phyloP scores from a whole-genome alignment of 75 land plant species.

The Chamaecyparis obtusa region DNA sequence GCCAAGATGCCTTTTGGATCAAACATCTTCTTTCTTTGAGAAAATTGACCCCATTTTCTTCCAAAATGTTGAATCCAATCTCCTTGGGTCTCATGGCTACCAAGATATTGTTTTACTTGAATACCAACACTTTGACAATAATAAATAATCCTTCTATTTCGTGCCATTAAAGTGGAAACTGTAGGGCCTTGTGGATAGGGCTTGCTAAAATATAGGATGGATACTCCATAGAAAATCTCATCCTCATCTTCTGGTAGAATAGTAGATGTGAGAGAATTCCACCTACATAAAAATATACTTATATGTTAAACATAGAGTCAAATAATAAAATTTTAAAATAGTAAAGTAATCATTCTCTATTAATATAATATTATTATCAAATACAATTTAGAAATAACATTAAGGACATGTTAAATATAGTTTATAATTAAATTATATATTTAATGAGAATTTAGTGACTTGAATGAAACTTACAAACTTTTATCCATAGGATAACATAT shows the following conservation, averaged over 20 bases:
- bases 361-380: too few species aligned
- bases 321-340: neutral
- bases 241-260: neutral
- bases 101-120: slow-evolving; percentile 17
- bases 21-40: slow-evolving; percentile 9
- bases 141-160: slow-evolving; percentile 8
- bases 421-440: too few species aligned
- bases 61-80: slow-evolving; percentile 26
- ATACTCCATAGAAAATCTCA: slow-evolving; percentile 11
- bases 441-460: neutral
- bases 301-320: neutral
- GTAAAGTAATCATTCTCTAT: too few species aligned
- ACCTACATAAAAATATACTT: neutral
- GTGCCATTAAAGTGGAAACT: neutral
- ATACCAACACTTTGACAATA: neutral
- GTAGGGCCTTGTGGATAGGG: neutral
- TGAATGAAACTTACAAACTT: slow-evolving; percentile 16
- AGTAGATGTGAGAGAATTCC: slow-evolving; percentile 12
- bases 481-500: slow-evolving; percentile 6
- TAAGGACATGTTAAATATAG: too few species aligned
- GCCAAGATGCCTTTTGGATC: slow-evolving; percentile 21
- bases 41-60: slow-evolving; percentile 11
- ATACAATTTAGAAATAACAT: too few species aligned
- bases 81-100: slow-evolving; percentile 1
- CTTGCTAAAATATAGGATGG: slow-evolving; percentile 4